Percentiles rank a stretch among this genome's conserved stretches.
These are phyloP conservation scores for Suillus decipiens DNA, from an alignment of 768 basidiomycete genomes.

Conservation along the genomic window DNA sequence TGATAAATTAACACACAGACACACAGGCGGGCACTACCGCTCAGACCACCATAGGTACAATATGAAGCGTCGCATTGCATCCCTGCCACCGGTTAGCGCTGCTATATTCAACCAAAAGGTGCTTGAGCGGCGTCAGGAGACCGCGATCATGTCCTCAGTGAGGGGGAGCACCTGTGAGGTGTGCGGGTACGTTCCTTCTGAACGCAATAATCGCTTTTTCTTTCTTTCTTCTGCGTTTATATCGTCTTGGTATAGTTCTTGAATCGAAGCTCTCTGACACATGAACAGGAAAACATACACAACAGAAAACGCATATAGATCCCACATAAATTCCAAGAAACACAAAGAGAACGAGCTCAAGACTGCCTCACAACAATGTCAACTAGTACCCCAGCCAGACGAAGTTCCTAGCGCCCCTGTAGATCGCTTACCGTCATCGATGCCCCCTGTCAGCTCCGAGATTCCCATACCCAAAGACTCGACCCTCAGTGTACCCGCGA, in stretches of 20 bases:
- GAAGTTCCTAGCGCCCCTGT: slow-evolving; percentile 21
- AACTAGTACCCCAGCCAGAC: slow-evolving; percentile 8
- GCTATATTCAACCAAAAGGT: slow-evolving; percentile 87
- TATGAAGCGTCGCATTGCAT: slow-evolving; percentile 94
- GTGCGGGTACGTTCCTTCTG: slow-evolving; percentile 71
- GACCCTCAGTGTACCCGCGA: slow-evolving; percentile 35
- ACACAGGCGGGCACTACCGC: slow-evolving; percentile 79
- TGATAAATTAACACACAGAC: slow-evolving; percentile 7
- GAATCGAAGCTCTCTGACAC: slow-evolving; percentile 1
- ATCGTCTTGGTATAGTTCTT: slow-evolving; percentile 2
- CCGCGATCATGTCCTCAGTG: slow-evolving; percentile 62
- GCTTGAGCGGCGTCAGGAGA: slow-evolving; percentile 73
- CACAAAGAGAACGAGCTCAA: slow-evolving; percentile 80
- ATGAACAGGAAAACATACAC: slow-evolving; percentile 78
- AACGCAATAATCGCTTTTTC: background rate
- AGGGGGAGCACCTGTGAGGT: slow-evolving; percentile 66
- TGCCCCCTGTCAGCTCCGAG: slow-evolving; percentile 10
- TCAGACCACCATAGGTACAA: slow-evolving; percentile 98
- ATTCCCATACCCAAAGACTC: slow-evolving; percentile 10
- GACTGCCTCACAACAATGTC: slow-evolving; percentile 30
- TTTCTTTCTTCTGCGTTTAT: background rate
- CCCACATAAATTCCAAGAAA: slow-evolving; percentile 87
- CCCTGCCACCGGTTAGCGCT: slow-evolving; percentile 80
- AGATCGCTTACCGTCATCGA: slow-evolving; percentile 8
- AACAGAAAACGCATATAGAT: slow-evolving; percentile 84